Evolutionary conservation across 106 monocot species (phyloP), one percentile per base, ranked within the genome.

Genomic region (Phalaenopsis aphrodite): DNA sequence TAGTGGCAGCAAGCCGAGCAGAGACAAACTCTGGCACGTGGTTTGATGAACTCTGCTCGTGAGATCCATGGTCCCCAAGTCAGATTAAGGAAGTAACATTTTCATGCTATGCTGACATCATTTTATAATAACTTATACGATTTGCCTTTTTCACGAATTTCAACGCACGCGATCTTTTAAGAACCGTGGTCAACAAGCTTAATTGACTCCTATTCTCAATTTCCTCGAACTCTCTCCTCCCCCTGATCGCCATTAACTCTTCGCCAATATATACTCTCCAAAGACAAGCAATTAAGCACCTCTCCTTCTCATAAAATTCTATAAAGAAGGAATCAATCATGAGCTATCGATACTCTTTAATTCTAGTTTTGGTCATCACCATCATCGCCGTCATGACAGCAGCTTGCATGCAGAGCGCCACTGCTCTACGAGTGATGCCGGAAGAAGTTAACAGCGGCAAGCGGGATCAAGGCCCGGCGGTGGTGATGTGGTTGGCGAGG

Each of bases 401-500:
- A n/a, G 48, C 24, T 0, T 3, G n/a, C 65, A 39, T 24, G 45
- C 64, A 46, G 79, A 79, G 39, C 11, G 64, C 23, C 12, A 8
- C 10, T 5, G 79, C 79, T 8, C 2, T 49, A 1, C 43, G 79
- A 68, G 2, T 16, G 79, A 52, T 69, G 17, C 69, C 79, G 6
- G 48, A 16, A 23, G 45, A 71, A 30, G 2, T 6, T 3, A 17
- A 8, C 8, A 45, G 8, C 21, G 21, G 23, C 21, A 3, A 43
- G 1, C 1, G 16, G 16, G 18, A 8, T 41, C 37, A 30, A 30
- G 30, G 30, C 30, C 30, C 30, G 30, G 21, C 36, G 14, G 76
- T 82, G 82, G 8, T 48, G 38, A 65, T 52, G 77, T 82, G 76
- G 82, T 68, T 82, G 82, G 82, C 77, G 11, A 77, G 41, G 21